A percentile compares a stretch with the other conserved stretches of the same genome.
phyloP scores from a whole-genome alignment of 2,329 filamentous ascomycete genomes.

The Trichoderma gracile region DNA sequence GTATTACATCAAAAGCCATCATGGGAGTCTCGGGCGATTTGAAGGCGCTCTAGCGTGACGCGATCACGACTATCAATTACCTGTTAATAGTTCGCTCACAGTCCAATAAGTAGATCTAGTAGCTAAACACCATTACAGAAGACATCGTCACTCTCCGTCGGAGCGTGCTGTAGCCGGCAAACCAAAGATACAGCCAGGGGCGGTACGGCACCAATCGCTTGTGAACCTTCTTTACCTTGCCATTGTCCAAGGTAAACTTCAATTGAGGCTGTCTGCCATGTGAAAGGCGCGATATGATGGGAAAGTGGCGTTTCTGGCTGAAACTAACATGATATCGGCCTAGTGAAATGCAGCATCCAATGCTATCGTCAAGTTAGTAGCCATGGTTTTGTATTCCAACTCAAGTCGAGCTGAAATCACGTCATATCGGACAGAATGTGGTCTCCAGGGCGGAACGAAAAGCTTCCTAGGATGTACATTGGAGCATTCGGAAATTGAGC shows the following conservation, averaged over 20 bases:
- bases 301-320: background rate
- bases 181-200: no score
- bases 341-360: background rate
- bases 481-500: background rate
- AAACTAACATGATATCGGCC: background rate
- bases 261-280: background rate
- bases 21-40: background rate
- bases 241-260: background rate
- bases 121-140: constrained; percentile 1
- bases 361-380: background rate
- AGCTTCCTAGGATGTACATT: background rate
- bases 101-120: background rate
- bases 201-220: background rate
- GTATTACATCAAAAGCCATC: background rate
- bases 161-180: background rate
- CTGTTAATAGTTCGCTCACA: constrained; percentile 1
- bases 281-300: background rate
- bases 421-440: background rate
- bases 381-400: background rate
- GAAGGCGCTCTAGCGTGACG: background rate
- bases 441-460: background rate
- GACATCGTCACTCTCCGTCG: background rate
- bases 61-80: background rate
- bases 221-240: background rate
- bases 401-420: background rate